Conservation (phyloP, 768 basidiomycete species). For the Pholiota conissans region DNA sequence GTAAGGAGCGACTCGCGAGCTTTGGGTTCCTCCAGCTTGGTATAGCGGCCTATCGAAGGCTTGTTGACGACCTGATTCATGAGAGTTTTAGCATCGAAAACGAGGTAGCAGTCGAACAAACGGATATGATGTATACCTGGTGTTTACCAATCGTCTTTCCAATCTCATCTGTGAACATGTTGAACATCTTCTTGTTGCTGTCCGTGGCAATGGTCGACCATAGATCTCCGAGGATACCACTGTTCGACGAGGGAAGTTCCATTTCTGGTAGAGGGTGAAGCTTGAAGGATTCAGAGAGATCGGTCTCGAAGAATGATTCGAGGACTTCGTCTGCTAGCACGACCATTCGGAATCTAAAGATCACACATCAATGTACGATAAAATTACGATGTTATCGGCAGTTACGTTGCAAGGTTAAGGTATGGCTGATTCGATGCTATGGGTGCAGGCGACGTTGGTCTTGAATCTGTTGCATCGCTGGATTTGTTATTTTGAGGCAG, state of each 20-base stretch:
- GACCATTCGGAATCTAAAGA: conserved; percentile 91
- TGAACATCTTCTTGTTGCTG: conserved; percentile 91
- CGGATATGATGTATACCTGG: conserved; percentile 63
- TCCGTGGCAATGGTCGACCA: conserved; percentile 91
- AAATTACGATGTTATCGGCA: conserved; percentile 18
- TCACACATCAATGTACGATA: neutral
- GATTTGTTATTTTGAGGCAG: conserved; percentile 49
- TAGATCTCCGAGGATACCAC: conserved; percentile 75
- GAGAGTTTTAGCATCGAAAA: neutral
- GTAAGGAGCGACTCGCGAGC: conserved; percentile 85
- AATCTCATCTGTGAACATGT: conserved; percentile 91
- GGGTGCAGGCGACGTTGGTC: conserved; percentile 40
- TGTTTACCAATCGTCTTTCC: conserved; percentile 95
- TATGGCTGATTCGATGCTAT: conserved; percentile 85
- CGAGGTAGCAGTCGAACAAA: no score
- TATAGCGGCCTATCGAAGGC: conserved; percentile 86
- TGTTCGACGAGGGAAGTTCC: conserved; percentile 59
- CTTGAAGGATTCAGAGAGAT: conserved; percentile 86
- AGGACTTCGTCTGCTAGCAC: conserved; percentile 95
- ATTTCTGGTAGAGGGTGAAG: conserved; percentile 69
- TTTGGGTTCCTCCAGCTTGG: conserved; percentile 82
- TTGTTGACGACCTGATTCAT: conserved; percentile 59
- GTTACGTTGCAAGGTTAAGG: conserved; percentile 88
- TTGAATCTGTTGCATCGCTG: conserved; percentile 21
- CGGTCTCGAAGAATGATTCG: conserved; percentile 95